A percentile compares a stretch with the other conserved stretches of the same genome.
These are phyloP conservation scores for Eucalyptus sideroxylon DNA, from an alignment of 345 rosid species.

Conservation along the genomic window DNA sequence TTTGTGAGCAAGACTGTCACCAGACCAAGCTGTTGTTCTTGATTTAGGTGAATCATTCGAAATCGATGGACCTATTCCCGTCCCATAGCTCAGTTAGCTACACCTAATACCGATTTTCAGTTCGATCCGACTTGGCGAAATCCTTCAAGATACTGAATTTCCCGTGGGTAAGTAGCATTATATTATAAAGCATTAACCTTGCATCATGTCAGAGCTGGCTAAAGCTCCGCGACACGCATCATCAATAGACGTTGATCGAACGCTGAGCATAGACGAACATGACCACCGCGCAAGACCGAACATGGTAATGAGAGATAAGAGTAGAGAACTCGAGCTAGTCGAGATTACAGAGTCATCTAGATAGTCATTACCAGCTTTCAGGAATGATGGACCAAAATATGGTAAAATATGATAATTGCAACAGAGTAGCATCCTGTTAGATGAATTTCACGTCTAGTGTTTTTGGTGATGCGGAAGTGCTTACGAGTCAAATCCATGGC, in stretches of 20 bases:
- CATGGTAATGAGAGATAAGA: background rate
- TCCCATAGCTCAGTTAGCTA: background rate
- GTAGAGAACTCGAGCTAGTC: background rate
- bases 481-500: background rate
- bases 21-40: background rate
- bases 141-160: background rate
- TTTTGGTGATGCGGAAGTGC: background rate
- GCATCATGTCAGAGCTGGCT: background rate
- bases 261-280: background rate
- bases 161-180: background rate
- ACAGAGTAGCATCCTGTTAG: background rate
- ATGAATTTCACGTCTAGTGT: background rate
- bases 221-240: background rate
- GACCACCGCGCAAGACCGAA: background rate
- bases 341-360: background rate
- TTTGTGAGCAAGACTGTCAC: background rate
- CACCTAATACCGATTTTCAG: background rate
- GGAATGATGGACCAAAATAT: background rate
- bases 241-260: background rate
- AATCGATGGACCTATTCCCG: background rate
- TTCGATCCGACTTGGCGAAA: background rate
- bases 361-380: background rate
- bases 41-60: background rate
- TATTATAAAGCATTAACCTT: background rate
- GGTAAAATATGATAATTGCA: background rate